Percentiles rank a stretch among this genome's conserved stretches.
Conservation (phyloP, 202 grass and related monocot genomes). For the Zizania palustris region DNA sequence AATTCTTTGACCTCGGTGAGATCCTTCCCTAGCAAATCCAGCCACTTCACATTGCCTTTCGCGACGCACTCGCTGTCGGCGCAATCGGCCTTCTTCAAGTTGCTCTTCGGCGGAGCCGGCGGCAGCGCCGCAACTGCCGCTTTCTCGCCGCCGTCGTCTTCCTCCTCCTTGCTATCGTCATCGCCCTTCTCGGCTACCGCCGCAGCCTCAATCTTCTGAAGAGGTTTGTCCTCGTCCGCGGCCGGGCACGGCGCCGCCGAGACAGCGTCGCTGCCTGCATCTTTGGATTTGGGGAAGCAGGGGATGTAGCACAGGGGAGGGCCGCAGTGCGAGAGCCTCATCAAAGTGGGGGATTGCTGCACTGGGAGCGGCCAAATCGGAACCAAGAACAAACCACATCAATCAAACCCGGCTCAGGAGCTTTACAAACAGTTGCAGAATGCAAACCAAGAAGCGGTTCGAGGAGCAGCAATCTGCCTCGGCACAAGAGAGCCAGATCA, state of each 20-base stretch:
- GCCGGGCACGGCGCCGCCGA: conserved; percentile 22
- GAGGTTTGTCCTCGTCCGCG: conserved; percentile 40
- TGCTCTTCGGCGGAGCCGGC: conserved; percentile 53
- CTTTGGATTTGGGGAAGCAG: conserved; percentile 57
- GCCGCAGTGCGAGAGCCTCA: conserved; percentile 78
- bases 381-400: conserved; percentile 51
- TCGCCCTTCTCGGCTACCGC: conserved; percentile 25
- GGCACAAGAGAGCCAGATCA: conserved; percentile 3
- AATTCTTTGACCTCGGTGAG: conserved; percentile 78
- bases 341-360: conserved; percentile 53
- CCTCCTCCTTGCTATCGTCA: conserved; percentile 12
- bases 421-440: conserved; percentile 30
- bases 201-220: conserved; percentile 44
- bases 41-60: conserved; percentile 84
- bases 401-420: conserved; percentile 42
- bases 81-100: conserved; percentile 63
- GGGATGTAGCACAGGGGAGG: conserved; percentile 55
- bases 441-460: conserved; percentile 9
- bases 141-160: conserved; percentile 22
- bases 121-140: background rate
- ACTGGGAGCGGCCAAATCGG: conserved; percentile 40
- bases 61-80: conserved; percentile 31
- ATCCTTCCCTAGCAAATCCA: conserved; percentile 88
- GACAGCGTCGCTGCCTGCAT: conserved; percentile 42
- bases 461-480: conserved; percentile 12